Evolutionary conservation across 1,284 basidiomycete genomes (phyloP).

Genomic region (Sanguinoderma infundibulare): DNA sequence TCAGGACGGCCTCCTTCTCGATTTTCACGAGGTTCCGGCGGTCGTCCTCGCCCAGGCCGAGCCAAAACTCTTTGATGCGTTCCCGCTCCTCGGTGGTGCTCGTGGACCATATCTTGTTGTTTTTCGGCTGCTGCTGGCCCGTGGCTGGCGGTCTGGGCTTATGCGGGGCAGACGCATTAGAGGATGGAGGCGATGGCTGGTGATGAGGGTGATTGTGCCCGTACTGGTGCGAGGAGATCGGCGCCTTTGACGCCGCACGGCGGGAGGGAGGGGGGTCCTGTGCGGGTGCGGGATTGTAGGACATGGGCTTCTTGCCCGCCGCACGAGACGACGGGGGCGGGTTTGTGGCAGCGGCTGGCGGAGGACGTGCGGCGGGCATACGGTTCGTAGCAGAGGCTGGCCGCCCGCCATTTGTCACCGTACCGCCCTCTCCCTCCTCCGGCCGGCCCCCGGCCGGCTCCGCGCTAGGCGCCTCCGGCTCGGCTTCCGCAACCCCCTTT

Average conservation of each 20-base stretch:
- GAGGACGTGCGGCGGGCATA: conserved; percentile 46
- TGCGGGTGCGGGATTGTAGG: conserved; percentile 42
- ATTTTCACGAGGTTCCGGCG: conserved; percentile 90
- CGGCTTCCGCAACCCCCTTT: conserved; percentile 17
- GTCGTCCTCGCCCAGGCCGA: conserved; percentile 87
- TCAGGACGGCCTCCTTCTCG: conserved; percentile 96
- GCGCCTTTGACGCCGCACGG: conserved; percentile 72
- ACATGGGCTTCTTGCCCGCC: conserved; percentile 80
- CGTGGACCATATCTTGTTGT: conserved; percentile 87
- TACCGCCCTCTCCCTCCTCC: conserved; percentile 29
- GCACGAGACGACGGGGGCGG: conserved; percentile 68
- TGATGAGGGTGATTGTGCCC: conserved; percentile 57
- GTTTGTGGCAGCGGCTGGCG: conserved; percentile 38
- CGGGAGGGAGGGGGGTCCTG: conserved; percentile 43
- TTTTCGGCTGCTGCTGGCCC: conserved; percentile 37
- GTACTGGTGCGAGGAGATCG: conserved; percentile 59
- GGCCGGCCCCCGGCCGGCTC: conserved; percentile 39
- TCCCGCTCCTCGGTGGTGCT: conserved; percentile 92
- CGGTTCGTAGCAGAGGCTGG: conserved; percentile 47
- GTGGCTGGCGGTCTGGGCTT: conserved; percentile 51
- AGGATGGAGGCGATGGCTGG: conserved; percentile 73
- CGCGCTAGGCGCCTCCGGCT: conserved; percentile 7
- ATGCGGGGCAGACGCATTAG: conserved; percentile 57
- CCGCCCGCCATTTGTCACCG: conserved; percentile 42
- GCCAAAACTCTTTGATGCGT: conserved; percentile 97